A percentile compares a stretch with the other conserved stretches of the same genome.
Evolutionary conservation across 2,329 filamentous ascomycete genomes (phyloP).

Genomic region (Cytospora leucostoma): DNA sequence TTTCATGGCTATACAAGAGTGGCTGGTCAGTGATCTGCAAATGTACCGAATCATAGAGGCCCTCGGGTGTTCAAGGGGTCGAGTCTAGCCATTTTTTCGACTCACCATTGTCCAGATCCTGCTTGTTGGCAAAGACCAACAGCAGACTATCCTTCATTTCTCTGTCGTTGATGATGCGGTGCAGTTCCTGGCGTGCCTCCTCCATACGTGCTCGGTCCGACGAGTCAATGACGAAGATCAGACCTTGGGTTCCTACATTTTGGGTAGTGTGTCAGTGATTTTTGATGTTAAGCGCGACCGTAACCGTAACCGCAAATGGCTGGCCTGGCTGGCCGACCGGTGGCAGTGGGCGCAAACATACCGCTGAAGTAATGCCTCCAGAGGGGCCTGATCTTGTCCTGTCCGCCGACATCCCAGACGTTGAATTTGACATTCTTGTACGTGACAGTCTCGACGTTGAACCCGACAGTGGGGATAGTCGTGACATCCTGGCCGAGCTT

Average conservation of each 20-base stretch:
- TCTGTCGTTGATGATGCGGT: slow-evolving; percentile 95
- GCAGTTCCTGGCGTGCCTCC: slow-evolving; percentile 88
- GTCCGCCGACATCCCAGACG: slow-evolving; percentile 97
- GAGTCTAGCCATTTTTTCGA: slow-evolving; percentile 21
- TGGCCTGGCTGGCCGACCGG: neutral
- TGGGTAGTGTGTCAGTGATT: slow-evolving; percentile 13
- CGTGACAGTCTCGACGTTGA: slow-evolving; percentile 98
- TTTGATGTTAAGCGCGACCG: no score
- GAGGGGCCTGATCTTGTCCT: slow-evolving; percentile 96
- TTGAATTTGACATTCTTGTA: slow-evolving; percentile 99
- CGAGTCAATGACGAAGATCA: slow-evolving; percentile 98
- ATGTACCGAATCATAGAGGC: neutral
- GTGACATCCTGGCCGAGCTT: slow-evolving; percentile 98
- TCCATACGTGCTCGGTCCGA: slow-evolving; percentile 89
- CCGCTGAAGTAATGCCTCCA: slow-evolving; percentile 97
- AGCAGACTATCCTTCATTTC: slow-evolving; percentile 96
- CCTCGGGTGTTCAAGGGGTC: neutral
- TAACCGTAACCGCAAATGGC: no score
- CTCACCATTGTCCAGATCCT: slow-evolving; percentile 82
- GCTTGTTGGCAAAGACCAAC: slow-evolving; percentile 98
- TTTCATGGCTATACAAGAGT: slow-evolving; percentile 65
- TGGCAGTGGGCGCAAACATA: slow-evolving; percentile 40
- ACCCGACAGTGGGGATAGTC: slow-evolving; percentile 96
- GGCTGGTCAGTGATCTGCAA: slow-evolving; percentile 13
- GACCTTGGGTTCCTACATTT: slow-evolving; percentile 79